Percentiles rank a stretch among this genome's conserved stretches.
Conservation (phyloP, 2,329 filamentous ascomycete genomes). For the Bipolaris oryzae region DNA sequence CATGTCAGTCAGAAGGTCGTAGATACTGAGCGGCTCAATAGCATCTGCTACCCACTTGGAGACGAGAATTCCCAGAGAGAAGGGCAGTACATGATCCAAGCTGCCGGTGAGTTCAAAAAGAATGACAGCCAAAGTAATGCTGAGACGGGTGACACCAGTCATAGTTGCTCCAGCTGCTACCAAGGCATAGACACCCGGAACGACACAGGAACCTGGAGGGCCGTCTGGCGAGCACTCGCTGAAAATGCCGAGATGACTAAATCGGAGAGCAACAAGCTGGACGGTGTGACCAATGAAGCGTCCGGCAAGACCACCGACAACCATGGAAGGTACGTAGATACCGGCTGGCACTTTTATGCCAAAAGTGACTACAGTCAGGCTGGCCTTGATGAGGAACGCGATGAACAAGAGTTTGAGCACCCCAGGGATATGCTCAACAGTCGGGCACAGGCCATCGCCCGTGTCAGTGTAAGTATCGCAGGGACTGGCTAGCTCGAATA, state of each 20-base stretch:
- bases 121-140: constrained; percentile 92
- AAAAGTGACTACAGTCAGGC: constrained; percentile 89
- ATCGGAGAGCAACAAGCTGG: constrained; percentile 78
- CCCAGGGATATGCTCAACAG: constrained; percentile 74
- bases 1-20: constrained; percentile 94
- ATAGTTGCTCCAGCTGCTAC: constrained; percentile 95
- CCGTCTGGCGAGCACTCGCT: constrained; percentile 71
- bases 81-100: constrained; percentile 91
- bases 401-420: constrained; percentile 73
- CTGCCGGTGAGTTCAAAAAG: constrained; percentile 95
- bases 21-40: constrained; percentile 92
- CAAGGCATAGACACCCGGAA: constrained; percentile 94
- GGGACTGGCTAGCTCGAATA: constrained; percentile 88
- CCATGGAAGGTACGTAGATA: constrained; percentile 99
- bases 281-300: constrained; percentile 84
- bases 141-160: constrained; percentile 94
- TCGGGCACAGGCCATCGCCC: constrained; percentile 80
- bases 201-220: constrained; percentile 81
- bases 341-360: constrained; percentile 96
- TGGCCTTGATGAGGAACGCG: constrained; percentile 87
- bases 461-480: constrained; percentile 73
- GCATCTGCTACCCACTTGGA: constrained; percentile 99
- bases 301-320: constrained; percentile 90
- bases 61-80: constrained; percentile 87
- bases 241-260: constrained; percentile 75